Evolutionary conservation across 306 rosid species (phyloP).

Genomic region (Dryas octopetala): DNA sequence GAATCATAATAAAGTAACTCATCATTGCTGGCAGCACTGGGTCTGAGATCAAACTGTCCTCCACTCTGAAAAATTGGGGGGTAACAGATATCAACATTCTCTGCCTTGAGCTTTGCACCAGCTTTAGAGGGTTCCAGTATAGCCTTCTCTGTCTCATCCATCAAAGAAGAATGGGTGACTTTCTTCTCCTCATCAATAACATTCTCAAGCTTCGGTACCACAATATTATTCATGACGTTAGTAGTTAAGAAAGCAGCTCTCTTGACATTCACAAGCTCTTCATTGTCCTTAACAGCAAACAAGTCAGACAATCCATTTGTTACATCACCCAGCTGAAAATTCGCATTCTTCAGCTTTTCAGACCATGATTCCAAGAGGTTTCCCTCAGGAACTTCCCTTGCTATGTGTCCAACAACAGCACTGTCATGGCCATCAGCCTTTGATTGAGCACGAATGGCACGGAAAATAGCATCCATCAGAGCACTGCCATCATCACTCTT

Average conservation of each 20-base stretch:
- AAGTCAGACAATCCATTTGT: conserved; percentile 73
- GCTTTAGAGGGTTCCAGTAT: conserved; percentile 77
- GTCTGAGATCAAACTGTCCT: conserved; percentile 86
- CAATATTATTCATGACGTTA: conserved; percentile 73
- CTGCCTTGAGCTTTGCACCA: conserved; percentile 70
- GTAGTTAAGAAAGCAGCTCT: conserved; percentile 81
- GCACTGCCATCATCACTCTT: conserved; percentile 76
- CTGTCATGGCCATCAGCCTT: conserved; percentile 56
- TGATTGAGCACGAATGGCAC: conserved; percentile 55
- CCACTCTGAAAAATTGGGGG: conserved; percentile 98
- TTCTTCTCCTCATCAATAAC: conserved; percentile 92
- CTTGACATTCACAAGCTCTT: conserved; percentile 69
- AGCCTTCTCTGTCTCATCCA: conserved; percentile 93
- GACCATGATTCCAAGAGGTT: conserved; percentile 74
- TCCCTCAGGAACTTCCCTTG: conserved; percentile 90
- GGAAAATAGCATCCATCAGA: conserved; percentile 68
- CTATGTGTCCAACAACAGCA: conserved; percentile 65
- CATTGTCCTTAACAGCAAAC: conserved; percentile 65
- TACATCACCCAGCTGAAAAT: conserved; percentile 57
- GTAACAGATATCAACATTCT: conserved; percentile 88
- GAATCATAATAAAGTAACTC: conserved; percentile 78
- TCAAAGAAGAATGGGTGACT: conserved; percentile 72
- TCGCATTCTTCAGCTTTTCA: conserved; percentile 58
- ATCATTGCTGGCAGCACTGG: conserved; percentile 95
- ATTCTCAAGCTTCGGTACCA: conserved; percentile 82